Evolutionary conservation across 31 red algal genomes (phyloP), one percentile per base, ranked within the genome.

Genomic region (Endocladia muricata): DNA sequence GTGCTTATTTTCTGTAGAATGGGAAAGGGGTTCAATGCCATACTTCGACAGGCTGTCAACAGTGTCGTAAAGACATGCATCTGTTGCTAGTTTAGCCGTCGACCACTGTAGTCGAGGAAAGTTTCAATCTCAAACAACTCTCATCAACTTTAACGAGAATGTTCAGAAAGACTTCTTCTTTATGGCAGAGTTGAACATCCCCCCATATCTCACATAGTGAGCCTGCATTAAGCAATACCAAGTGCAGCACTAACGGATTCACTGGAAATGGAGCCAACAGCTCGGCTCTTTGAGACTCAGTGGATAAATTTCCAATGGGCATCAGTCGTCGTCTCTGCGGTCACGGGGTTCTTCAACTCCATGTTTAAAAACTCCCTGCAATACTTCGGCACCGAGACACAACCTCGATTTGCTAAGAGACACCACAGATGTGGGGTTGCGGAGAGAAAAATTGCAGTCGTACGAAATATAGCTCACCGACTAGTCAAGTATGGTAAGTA

Each of bases 401-500:
- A 0, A 43, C 35, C 37, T 4, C 7, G 68, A 19, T 31, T 6
- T 31, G 68, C 38, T 31, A 21, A 21, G 7, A 0, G 41, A 13
- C 68, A 72, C 37, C 43, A 72, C n/a, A 72, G 51, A 33, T 22
- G 43, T 0, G 37, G 68, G 5, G 13, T 21, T 39, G 68, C 51
- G 22, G 68, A 72, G 0, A n/a, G 40, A 25, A 51, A 21, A 21
- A 72, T 21, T 49, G 35, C 68, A 29, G 7, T 51, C n/a, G 8
- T 72, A n/a, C 8, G 68, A 49, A 44, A 29, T 25, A 22, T 72
- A 11, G 41, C 22, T 19, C 68, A 66, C 51, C 41, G 35, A 13
- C 62, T 88, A 3, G 19, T 88, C 19, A 55, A 28, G 4, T 35
- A 86, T 35, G 51, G 23, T 44, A 1, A 3, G 22, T 57, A 78